Percentiles rank a stretch among this genome's conserved stretches.
phyloP scores from a whole-genome alignment of 106 monocot genomes.

The Apostasia shenzhenica region DNA sequence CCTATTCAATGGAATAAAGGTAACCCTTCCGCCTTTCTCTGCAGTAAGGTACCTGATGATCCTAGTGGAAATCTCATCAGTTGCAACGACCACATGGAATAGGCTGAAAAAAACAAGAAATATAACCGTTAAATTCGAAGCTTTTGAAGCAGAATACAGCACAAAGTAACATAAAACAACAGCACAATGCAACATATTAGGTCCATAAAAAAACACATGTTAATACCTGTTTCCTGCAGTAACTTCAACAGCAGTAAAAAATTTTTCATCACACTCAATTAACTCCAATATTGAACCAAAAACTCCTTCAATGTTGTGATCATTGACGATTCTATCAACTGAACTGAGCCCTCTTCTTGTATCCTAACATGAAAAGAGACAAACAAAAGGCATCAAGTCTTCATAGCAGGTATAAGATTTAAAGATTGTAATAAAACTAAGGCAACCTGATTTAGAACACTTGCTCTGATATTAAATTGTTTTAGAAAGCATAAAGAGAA shows the following conservation, averaged over 20 bases:
- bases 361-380: slow-evolving; percentile 43
- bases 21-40: slow-evolving; percentile 94
- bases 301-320: slow-evolving; percentile 79
- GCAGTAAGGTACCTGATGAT: slow-evolving; percentile 78
- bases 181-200: too few relatives aligned
- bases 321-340: slow-evolving; percentile 70
- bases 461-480: too few relatives aligned
- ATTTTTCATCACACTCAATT: slow-evolving; percentile 85
- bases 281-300: slow-evolving; percentile 88
- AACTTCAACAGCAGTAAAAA: slow-evolving; percentile 98
- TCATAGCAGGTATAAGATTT: too few relatives aligned
- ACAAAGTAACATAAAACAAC: too few relatives aligned
- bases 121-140: not conserved
- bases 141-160: not conserved
- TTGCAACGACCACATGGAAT: slow-evolving; percentile 95
- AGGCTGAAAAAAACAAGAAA: slow-evolving; percentile 40
- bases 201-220: not conserved
- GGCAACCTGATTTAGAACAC: too few relatives aligned
- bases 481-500: too few relatives aligned
- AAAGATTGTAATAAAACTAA: too few relatives aligned
- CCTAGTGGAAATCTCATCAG: slow-evolving; percentile 76
- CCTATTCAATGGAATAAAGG: slow-evolving; percentile 93
- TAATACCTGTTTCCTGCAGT: slow-evolving; percentile 95
- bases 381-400: too few relatives aligned
- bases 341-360: slow-evolving; percentile 83